Evolutionary conservation across 2,329 filamentous ascomycete genomes (phyloP), one percentile per base, ranked within the genome.

Genomic region (Sarocladium strictum): DNA sequence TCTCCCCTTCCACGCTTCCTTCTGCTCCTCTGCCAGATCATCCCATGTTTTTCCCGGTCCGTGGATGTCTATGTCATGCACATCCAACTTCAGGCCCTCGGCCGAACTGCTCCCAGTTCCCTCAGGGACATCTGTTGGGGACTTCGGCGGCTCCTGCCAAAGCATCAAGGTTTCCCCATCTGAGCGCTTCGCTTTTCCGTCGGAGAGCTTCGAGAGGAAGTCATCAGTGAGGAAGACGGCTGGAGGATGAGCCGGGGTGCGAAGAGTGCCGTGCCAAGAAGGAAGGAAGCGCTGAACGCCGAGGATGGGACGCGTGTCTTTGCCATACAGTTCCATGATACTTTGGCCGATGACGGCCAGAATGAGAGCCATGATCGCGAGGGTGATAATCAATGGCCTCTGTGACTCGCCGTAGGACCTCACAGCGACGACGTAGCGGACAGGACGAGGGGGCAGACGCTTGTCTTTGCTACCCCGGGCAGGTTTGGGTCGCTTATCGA

Each of bases 371-470:
- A 88, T 67, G 57, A 85, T 63, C 41, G 80, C 72, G 53, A 83
- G 75, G 54, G 79, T 73, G 37, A 80, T 68, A 35, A 83, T 69
- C 53, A 86, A 68, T 55, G 74, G 74, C 47, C 67, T 65, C 26
- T 78, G 76, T 2, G 80, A 79, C 21, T 79, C 74, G 1, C 70
- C 70, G 27, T 73, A 74, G 2, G 84, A 79, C 58, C 81, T 73
- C 58, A 80, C 75, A 17, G 80, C 82, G 29, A 92, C 81, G 3
- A 91, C 80, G 65, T 92, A 91, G 58, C 89, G 87, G 10, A 80
- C 75, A 12, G 76, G 71, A n/a, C 73, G 73, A 0, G 80, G 72
- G 14, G 71, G 68, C 0, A 64, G 67, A 54, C 68, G 71, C 53
- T 66, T 67, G 23, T 33, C 50, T 21, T 53, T 53, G 47, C 27